Conservation (phyloP, 2,329 filamentous ascomycete genomes). For the Aaosphaeria pasadenensis region DNA sequence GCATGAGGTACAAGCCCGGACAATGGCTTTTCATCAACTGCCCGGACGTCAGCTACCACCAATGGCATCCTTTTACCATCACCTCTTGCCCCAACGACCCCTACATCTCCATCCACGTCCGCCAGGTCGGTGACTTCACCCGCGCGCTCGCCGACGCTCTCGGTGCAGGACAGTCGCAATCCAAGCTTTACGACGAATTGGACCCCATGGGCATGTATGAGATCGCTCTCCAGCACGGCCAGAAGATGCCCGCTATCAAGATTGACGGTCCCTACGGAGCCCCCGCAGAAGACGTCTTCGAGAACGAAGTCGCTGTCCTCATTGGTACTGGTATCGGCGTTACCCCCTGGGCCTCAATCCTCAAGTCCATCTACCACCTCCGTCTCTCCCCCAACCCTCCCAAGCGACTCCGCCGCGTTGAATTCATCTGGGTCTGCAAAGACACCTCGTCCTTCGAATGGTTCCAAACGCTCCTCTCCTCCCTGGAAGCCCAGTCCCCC, state of each 20-base stretch:
- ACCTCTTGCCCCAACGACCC: slow-evolving; percentile 96
- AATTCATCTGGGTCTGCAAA: slow-evolving; percentile 99
- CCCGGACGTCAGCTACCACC: slow-evolving; percentile 79
- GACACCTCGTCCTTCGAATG: slow-evolving; percentile 96
- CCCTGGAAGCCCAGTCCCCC: slow-evolving; percentile 81
- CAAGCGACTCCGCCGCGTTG: slow-evolving; percentile 83
- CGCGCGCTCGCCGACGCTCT: slow-evolving; percentile 89
- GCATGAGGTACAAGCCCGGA: slow-evolving; percentile 96
- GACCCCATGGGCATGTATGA: slow-evolving; percentile 98
- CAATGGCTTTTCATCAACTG: slow-evolving; percentile 98
- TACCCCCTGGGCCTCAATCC: slow-evolving; percentile 80
- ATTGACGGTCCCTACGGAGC: slow-evolving; percentile 97
- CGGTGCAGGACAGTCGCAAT: slow-evolving; percentile 84
- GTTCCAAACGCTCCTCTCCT: slow-evolving; percentile 93
- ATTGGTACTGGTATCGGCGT: slow-evolving; percentile 86
- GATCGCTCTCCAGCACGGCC: slow-evolving; percentile 87
- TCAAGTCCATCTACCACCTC: slow-evolving; percentile 98
- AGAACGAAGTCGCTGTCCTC: slow-evolving; percentile 83
- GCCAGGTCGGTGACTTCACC: slow-evolving; percentile 96
- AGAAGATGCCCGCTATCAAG: slow-evolving; percentile 84
- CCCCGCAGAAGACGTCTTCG: slow-evolving; percentile 94
- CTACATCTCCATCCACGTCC: slow-evolving; percentile 90
- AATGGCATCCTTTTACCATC: slow-evolving; percentile 99
- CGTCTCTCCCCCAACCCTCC: slow-evolving; percentile 88
- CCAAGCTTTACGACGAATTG: slow-evolving; percentile 84